Conservation (phyloP, 2,329 filamentous ascomycete genomes). For the Alternaria viburni region DNA sequence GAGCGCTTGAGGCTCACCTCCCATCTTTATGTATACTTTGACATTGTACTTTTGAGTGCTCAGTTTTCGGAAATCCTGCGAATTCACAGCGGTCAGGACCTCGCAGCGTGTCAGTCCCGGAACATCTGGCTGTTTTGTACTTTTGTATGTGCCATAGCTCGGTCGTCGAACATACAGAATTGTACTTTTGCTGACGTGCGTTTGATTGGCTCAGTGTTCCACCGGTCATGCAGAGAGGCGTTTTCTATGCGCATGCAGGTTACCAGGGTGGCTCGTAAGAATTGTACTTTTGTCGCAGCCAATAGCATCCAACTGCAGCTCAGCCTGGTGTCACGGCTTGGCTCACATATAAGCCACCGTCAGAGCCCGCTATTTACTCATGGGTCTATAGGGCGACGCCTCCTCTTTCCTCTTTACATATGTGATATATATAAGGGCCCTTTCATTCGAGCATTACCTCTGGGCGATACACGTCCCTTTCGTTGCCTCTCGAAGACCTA, state of each 20-base stretch:
- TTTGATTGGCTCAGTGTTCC: background rate
- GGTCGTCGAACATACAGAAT: background rate
- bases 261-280: background rate
- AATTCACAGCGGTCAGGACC: background rate
- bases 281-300: background rate
- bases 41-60: constrained; percentile 3
- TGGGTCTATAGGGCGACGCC: background rate
- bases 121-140: background rate
- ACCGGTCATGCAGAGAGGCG: background rate
- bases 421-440: no score
- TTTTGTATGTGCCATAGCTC: background rate
- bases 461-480: background rate
- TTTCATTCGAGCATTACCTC: background rate
- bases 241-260: background rate
- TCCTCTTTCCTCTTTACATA: background rate
- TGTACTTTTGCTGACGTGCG: background rate
- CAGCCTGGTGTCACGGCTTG: background rate
- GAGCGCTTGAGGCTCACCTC: background rate
- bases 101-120: background rate
- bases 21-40: background rate
- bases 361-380: background rate
- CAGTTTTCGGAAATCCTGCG: background rate
- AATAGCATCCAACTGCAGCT: background rate
- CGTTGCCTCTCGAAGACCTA: background rate
- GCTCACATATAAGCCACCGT: background rate